Evolutionary conservation across 345 rosid species (phyloP).

Genomic region (Citropsis articulata): DNA sequence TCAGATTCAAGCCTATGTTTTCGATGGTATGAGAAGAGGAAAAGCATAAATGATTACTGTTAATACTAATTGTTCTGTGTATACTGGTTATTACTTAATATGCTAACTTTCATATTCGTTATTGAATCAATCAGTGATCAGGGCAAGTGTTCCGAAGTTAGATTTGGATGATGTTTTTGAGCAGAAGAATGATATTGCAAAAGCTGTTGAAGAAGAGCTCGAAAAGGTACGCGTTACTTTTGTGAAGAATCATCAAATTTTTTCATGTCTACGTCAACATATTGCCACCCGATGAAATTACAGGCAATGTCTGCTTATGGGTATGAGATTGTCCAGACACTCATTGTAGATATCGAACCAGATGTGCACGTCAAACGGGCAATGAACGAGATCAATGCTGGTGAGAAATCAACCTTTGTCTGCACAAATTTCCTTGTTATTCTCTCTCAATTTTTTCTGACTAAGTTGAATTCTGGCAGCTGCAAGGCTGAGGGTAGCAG

Average conservation of each 20-base stretch:
- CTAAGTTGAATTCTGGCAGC: conserved; percentile 22
- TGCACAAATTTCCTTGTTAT: neutral
- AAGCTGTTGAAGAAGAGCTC: conserved; percentile 53
- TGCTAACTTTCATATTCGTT: neutral
- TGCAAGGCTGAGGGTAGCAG: conserved; percentile 55
- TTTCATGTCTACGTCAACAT: neutral
- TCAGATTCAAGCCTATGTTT: conserved; percentile 55
- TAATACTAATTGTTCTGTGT: neutral
- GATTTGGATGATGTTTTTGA: conserved; percentile 50
- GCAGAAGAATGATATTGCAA: conserved; percentile 58
- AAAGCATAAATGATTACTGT: neutral
- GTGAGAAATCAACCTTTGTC: conserved; percentile 15
- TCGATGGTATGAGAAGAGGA: conserved; percentile 36
- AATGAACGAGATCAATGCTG: conserved; percentile 56
- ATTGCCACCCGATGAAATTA: neutral
- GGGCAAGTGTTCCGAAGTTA: conserved; percentile 56
- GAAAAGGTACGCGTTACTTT: conserved; percentile 35
- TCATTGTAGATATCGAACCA: conserved; percentile 55
- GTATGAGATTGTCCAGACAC: conserved; percentile 53
- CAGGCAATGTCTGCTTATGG: conserved; percentile 61
- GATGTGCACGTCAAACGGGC: conserved; percentile 51
- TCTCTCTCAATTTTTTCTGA: neutral
- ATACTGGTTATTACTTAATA: neutral
- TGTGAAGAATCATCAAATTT: conserved; percentile 2
- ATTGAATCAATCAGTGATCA: conserved; percentile 31